phyloP scores from a whole-genome alignment of 2,329 filamentous ascomycete species.

The Capronia epimyces region DNA sequence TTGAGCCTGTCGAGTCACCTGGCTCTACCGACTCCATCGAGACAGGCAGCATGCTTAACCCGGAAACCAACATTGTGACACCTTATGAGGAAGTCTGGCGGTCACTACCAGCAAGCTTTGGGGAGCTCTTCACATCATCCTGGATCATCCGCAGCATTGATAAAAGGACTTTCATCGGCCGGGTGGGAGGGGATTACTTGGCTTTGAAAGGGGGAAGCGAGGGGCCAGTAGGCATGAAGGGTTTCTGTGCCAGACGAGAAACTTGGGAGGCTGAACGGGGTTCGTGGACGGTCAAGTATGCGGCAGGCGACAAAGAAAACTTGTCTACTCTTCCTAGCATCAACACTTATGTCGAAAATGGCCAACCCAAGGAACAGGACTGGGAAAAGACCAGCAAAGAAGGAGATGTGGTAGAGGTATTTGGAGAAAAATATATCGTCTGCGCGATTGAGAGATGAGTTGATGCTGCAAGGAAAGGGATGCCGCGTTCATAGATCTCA shows the following conservation, averaged over 20 bases:
- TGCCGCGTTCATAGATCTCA: too few species aligned
- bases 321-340: background rate
- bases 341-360: background rate
- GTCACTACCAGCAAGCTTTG: background rate
- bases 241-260: background rate
- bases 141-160: constrained; percentile 15
- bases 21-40: constrained; percentile 39
- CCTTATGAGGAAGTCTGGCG: constrained; percentile 55
- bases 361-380: background rate
- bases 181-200: background rate
- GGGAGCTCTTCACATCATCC: constrained; percentile 4
- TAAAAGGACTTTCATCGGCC: background rate
- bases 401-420: constrained; percentile 8
- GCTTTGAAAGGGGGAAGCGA: background rate
- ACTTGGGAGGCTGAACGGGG: background rate
- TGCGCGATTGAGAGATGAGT: constrained; percentile 15
- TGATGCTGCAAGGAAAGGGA: too few species aligned
- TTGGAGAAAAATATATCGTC: constrained; percentile 9
- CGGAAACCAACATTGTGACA: constrained; percentile 23
- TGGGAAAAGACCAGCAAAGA: constrained; percentile 8
- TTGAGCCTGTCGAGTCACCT: too few species aligned
- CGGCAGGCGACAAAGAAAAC: background rate
- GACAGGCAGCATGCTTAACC: constrained; percentile 17
- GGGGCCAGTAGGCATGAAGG: too few species aligned
- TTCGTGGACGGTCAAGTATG: background rate